Evolutionary conservation across 31 red algal genomes (phyloP).

Genomic region (Asparagopsis taxiformis): DNA sequence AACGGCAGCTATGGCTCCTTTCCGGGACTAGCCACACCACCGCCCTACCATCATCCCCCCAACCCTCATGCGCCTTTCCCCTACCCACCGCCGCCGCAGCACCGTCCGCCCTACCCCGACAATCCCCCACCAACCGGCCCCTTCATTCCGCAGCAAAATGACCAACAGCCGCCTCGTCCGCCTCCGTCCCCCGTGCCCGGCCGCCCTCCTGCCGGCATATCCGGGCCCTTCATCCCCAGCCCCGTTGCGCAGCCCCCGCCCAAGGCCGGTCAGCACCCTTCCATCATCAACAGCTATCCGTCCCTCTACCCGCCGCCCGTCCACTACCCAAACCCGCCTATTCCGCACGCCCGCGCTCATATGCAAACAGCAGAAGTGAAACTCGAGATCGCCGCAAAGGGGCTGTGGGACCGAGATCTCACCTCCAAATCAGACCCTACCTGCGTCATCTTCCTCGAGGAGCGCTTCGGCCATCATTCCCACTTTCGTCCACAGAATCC

Average conservation of each 20-base stretch:
- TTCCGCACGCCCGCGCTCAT: background rate
- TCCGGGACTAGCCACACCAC: background rate
- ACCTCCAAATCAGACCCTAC: slow-evolving; percentile 38
- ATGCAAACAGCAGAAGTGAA: slow-evolving; percentile 20
- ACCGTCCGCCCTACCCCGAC: background rate
- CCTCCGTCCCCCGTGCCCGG: no score
- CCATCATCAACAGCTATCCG: background rate
- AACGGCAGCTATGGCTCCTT: background rate
- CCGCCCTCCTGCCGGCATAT: no score
- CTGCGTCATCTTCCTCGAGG: slow-evolving; percentile 55
- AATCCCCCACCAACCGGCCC: no score
- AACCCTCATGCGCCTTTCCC: background rate
- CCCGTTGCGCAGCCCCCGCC: background rate
- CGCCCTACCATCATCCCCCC: background rate
- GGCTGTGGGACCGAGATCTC: slow-evolving; percentile 48
- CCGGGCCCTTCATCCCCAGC: no score
- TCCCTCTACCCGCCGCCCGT: background rate
- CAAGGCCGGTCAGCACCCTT: background rate
- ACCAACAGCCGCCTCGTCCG: no score
- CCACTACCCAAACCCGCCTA: background rate
- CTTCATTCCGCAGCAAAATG: no score
- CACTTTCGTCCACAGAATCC: slow-evolving; percentile 8
- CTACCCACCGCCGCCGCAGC: slow-evolving; percentile 2
- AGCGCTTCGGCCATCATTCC: slow-evolving; percentile 4
- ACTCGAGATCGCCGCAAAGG: slow-evolving; percentile 25